phyloP scores from a whole-genome alignment of 2,329 filamentous ascomycete genomes.

The Acephala macrosclerotiorum region DNA sequence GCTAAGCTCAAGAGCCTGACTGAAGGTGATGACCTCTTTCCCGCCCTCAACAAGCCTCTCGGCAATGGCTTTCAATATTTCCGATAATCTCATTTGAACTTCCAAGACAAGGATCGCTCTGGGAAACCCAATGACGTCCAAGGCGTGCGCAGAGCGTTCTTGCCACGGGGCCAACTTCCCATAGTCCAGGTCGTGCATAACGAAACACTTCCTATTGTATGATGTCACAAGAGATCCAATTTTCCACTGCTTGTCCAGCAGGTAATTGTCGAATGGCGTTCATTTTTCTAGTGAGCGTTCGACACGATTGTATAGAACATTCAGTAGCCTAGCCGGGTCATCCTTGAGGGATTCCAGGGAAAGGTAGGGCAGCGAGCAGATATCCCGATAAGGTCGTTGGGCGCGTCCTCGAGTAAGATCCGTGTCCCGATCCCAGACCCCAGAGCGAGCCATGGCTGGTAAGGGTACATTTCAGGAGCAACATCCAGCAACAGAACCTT shows the following conservation, averaged over 20 bases:
- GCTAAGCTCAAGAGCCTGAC: too few relatives aligned
- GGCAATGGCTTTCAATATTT: not conserved
- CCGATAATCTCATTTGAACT: constrained; percentile 20
- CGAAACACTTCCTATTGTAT: constrained; percentile 11
- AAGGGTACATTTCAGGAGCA: too few relatives aligned
- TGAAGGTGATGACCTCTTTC: too few relatives aligned
- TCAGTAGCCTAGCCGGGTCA: constrained; percentile 15
- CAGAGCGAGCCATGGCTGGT: too few relatives aligned
- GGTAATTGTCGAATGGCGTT: constrained; percentile 11
- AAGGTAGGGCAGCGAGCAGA: constrained; percentile 15
- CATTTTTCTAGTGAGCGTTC: constrained; percentile 20
- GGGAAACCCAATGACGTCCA: constrained; percentile 27
- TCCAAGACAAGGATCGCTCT: constrained; percentile 26
- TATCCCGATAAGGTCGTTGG: constrained; percentile 3
- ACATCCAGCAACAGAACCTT: too few relatives aligned
- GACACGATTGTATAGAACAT: constrained; percentile 18
- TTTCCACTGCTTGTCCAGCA: constrained; percentile 13
- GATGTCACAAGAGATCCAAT: not conserved
- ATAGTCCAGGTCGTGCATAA: constrained; percentile 19
- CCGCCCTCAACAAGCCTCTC: constrained; percentile 17
- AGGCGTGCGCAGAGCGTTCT: constrained; percentile 1
- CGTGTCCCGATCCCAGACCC: too few relatives aligned
- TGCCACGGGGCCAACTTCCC: constrained; percentile 19
- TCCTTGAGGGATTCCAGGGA: constrained; percentile 8
- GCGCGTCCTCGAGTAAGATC: not conserved